Conservation (phyloP, 208 protist genomes). For the Crithidia expoeki region DNA sequence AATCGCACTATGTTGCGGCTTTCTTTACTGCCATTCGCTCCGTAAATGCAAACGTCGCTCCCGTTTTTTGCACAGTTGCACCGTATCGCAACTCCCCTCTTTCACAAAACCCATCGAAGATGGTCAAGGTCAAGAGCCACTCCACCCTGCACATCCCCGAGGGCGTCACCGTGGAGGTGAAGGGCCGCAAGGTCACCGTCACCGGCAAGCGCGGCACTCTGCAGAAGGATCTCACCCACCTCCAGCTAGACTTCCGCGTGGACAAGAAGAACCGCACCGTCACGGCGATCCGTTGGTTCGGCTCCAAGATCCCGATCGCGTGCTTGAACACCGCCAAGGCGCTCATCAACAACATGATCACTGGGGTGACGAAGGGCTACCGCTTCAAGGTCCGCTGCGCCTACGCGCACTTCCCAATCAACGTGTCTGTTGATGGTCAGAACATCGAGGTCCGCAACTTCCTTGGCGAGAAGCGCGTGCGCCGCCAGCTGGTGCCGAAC, state of each 20-base stretch:
- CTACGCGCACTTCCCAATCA: slow-evolving; percentile 99
- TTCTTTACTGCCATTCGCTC: neutral
- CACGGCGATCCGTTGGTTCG: slow-evolving; percentile 96
- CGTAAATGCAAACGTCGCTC: neutral
- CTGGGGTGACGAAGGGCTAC: slow-evolving; percentile 98
- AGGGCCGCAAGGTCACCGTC: slow-evolving; percentile 89
- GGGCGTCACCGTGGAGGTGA: slow-evolving; percentile 63
- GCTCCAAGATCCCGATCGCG: slow-evolving; percentile 93
- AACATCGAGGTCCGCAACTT: slow-evolving; percentile 99
- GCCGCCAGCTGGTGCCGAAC: slow-evolving; percentile 87
- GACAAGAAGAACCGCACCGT: slow-evolving; percentile 69
- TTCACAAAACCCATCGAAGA: too few relatives aligned
- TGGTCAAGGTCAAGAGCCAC: slow-evolving; percentile 90
- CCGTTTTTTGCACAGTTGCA: neutral
- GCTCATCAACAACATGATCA: slow-evolving; percentile 99
- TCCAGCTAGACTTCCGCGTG: slow-evolving; percentile 89
- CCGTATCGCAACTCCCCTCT: slow-evolving; percentile 8
- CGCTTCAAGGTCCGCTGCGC: slow-evolving; percentile 99
- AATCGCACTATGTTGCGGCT: too few relatives aligned
- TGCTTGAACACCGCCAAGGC: slow-evolving; percentile 95
- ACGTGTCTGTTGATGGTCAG: slow-evolving; percentile 93
- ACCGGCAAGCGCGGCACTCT: slow-evolving; percentile 97
- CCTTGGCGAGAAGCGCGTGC: slow-evolving; percentile 98
- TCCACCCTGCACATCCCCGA: slow-evolving; percentile 69
- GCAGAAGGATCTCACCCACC: slow-evolving; percentile 92